Base-by-base conservation (phyloP, 2,329 filamentous ascomycete genomes). In the Chaetoscypha palmicola region DNA sequence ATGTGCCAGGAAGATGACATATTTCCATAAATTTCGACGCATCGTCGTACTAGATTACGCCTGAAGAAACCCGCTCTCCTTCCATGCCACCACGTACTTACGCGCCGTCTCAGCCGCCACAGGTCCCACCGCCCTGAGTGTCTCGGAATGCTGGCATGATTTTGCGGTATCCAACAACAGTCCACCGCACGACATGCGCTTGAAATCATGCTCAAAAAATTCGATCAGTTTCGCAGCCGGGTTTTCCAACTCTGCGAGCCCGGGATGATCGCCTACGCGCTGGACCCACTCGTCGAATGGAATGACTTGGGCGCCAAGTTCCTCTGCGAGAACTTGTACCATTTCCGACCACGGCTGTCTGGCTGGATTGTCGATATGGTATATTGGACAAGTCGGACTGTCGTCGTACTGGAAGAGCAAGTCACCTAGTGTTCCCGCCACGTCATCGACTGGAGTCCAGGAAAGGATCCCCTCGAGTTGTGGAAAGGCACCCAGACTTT, bases 401-500 rank as follows among this genome's bases (percentile, higher is more conserved):
- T 37, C 45, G 1, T 30, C 26, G 1, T 58, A 46, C 1, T 37
- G 31, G 1, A 62, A 31, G 0, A 66, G 38, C 1, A 71, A 45
- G 4, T 70, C 67, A 2, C 36, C 48, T 4, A 64, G 39, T 0
- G 60, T 56, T 7, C 45, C 56, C 0, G 68, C 67, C 4, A 66
- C 58, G 26, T 59, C 57, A 46, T 75, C 61, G 4, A 74, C 72
- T 0, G 72, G 68, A 0, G 59, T 63, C 73, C 73, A 76, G 5
- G 50, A 65, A 1, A 73, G 42, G 1, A 46, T 34, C 0, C 69
- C 70, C 0, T 61, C 38, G 2, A 73, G 49, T 17, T 67, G 60
- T 0, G 73, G 72, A 7, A 71, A 50, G 0, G 56, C 62, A 0
- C 59, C 57, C 0, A 76, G 47, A 0, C 66, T 67, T 49, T 76